Evolutionary conservation across 1,284 basidiomycete genomes (phyloP).

Genomic region (Gomphus bonarii): DNA sequence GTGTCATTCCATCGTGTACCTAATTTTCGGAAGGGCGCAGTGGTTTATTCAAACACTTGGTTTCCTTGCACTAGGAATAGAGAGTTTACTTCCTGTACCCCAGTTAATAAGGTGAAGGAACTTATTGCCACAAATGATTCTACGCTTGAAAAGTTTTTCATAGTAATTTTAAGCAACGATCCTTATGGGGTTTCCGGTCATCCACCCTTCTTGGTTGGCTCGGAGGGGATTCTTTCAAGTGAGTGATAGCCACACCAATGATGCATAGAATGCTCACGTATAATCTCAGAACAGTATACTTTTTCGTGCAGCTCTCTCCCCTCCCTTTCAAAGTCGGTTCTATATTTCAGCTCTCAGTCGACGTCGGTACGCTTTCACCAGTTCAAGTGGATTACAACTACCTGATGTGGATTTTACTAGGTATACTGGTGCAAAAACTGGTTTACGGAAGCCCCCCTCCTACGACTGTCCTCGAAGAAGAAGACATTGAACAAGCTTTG

Average conservation of each 20-base stretch:
- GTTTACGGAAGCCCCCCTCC: slow-evolving; percentile 60
- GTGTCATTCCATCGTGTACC: slow-evolving; percentile 57
- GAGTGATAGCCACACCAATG: slow-evolving; percentile 16
- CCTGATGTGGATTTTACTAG: slow-evolving; percentile 25
- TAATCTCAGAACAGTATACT: slow-evolving; percentile 56
- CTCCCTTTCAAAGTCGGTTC: slow-evolving; percentile 74
- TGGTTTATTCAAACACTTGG: slow-evolving; percentile 62
- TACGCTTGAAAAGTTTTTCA: slow-evolving; percentile 11
- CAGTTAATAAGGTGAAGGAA: slow-evolving; percentile 56
- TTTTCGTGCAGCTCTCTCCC: slow-evolving; percentile 60
- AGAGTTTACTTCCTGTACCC: slow-evolving; percentile 75
- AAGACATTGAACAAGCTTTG: slow-evolving; percentile 64
- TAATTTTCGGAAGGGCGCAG: slow-evolving; percentile 61
- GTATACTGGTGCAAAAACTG: slow-evolving; percentile 60
- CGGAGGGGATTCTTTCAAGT: slow-evolving; percentile 80
- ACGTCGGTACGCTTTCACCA: slow-evolving; percentile 42
- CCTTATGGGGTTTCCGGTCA: slow-evolving; percentile 74
- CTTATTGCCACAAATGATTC: slow-evolving; percentile 15
- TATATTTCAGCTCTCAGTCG: slow-evolving; percentile 70
- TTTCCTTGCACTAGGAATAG: slow-evolving; percentile 68
- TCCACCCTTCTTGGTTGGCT: slow-evolving; percentile 77
- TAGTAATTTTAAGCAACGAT: slow-evolving; percentile 67
- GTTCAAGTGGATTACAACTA: slow-evolving; percentile 5
- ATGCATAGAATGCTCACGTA: slow-evolving; percentile 5
- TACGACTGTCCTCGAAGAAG: slow-evolving; percentile 40